Conservation (phyloP, 2,329 filamentous ascomycete genomes). For the Exutisphaerella laricina region DNA sequence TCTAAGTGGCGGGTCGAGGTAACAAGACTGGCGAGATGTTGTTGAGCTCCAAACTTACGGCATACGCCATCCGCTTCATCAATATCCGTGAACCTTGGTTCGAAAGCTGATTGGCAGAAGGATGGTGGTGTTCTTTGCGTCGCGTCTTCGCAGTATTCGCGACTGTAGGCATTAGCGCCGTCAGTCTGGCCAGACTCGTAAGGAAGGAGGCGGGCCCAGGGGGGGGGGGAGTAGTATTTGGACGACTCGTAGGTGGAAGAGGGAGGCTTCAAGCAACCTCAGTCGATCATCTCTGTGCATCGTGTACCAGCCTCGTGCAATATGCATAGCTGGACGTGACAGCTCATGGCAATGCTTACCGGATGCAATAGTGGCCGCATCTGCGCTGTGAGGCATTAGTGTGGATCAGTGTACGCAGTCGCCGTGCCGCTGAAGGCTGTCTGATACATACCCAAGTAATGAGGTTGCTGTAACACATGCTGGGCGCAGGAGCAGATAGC, state of each 20-base stretch:
- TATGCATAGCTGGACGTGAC: too few relatives aligned
- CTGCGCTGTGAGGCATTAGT: not conserved
- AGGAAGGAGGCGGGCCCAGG: too few relatives aligned
- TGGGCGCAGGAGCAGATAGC: too few relatives aligned
- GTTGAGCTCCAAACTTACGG: too few relatives aligned
- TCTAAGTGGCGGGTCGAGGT: too few relatives aligned
- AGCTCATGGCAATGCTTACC: too few relatives aligned
- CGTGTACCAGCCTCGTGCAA: not conserved
- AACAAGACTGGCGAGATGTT: too few relatives aligned
- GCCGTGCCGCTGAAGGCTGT: not conserved
- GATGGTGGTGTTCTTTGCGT: constrained; percentile 8
- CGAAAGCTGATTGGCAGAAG: constrained; percentile 13
- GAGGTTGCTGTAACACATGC: constrained; percentile 20
- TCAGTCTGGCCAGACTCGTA: too few relatives aligned
- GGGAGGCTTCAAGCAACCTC: not conserved
- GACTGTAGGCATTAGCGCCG: not conserved
- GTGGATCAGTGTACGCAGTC: not conserved
- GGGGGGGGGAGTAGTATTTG: too few relatives aligned
- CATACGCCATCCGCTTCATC: constrained; percentile 14
- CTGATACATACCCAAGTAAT: constrained; percentile 14
- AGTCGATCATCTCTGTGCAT: not conserved
- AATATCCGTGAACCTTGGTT: constrained; percentile 16
- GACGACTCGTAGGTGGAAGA: too few relatives aligned
- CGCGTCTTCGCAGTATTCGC: constrained; percentile 16
- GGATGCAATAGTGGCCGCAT: constrained; percentile 16